Conservation (phyloP, 257 asterid species). For the Nicotiana tomentosiformis region DNA sequence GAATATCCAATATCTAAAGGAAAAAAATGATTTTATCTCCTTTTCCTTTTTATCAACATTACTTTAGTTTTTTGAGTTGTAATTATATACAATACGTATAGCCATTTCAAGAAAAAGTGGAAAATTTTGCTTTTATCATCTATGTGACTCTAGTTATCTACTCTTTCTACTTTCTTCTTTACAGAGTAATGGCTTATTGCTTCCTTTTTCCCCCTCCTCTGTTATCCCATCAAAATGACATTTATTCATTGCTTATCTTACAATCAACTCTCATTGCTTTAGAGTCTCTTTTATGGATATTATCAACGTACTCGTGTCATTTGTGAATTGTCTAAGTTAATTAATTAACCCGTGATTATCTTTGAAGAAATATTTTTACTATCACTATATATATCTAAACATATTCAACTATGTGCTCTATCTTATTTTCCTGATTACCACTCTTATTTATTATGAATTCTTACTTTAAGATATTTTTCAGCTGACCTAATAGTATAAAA, state of each 20-base stretch:
- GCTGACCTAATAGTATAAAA: neutral
- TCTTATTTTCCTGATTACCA: neutral
- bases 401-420: accelerated
- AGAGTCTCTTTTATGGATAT: neutral
- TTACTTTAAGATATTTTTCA: neutral
- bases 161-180: neutral
- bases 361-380: neutral
- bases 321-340: neutral
- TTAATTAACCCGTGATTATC: too few species aligned
- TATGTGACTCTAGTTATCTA: neutral
- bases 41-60: neutral
- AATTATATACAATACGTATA: neutral
- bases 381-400: neutral
- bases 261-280: neutral
- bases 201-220: neutral
- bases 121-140: neutral
- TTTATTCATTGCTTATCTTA: neutral
- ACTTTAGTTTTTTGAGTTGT: neutral
- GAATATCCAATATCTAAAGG: too few species aligned
- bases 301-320: neutral
- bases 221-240: neutral
- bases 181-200: neutral
- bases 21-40: neutral
- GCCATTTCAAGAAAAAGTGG: neutral
- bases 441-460: too few species aligned